Conservation (phyloP, 257 asterid species). For the Nicotiana tomentosiformis region DNA sequence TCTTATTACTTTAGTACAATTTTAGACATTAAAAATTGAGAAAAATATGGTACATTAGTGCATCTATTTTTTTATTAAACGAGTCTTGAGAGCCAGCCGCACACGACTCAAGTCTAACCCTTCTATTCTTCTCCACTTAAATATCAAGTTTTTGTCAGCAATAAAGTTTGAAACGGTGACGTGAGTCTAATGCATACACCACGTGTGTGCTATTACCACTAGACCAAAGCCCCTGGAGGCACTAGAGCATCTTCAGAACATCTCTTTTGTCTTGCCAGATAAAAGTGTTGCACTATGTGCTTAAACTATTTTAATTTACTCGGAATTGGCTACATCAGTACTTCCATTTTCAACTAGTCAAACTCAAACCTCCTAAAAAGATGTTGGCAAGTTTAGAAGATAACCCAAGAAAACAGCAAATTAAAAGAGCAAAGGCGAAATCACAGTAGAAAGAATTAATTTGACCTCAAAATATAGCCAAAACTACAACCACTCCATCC, state of each 20-base stretch:
- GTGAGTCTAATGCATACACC: neutral
- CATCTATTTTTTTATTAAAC: too few relatives aligned
- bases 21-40: too few relatives aligned
- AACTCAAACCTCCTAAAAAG: neutral
- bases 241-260: neutral
- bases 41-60: too few relatives aligned
- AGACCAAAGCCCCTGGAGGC: neutral
- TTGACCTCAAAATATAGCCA: conserved; percentile 21
- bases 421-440: conserved; percentile 3
- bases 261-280: neutral
- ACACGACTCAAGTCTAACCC: too few relatives aligned
- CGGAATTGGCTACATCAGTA: neutral
- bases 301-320: neutral
- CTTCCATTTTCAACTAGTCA: neutral
- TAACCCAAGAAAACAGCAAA: neutral
- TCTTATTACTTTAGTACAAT: too few relatives aligned
- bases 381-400: neutral
- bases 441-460: conserved; percentile 3
- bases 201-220: neutral
- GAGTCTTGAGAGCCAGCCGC: too few relatives aligned
- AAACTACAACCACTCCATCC: conserved; percentile 26
- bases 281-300: neutral
- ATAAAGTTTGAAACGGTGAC: neutral
- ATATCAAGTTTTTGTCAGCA: neutral
- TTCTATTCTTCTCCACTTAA: too few relatives aligned